Base-by-base conservation (phyloP, 169 alveolate species). In the Plasmodium vinckei region DNA sequence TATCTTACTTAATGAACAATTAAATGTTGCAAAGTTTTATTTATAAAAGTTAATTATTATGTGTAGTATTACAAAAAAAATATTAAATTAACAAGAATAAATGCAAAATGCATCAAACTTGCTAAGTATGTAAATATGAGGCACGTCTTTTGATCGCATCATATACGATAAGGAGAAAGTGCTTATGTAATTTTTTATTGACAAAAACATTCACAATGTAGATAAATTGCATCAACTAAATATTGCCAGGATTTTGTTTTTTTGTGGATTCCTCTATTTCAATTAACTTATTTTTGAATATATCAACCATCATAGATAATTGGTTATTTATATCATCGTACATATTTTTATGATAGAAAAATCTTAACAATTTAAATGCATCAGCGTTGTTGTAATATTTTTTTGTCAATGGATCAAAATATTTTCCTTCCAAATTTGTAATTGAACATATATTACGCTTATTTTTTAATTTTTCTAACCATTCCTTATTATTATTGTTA, bases 381-480 rank as follows among this genome's bases (percentile, higher is more conserved):
- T 63, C 63, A 44, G 73, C 71, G 33, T 86, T 71, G 59, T 70
- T 57, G 21, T 64, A 86, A 86, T 86, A 86, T 68, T 68, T 56
- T 86, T 71, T 25, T 17, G 91, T 86, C 71, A 86, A 54, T 9
- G 91, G 91, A 17, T 86, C 91, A 65, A 86, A 86, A 70, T 86
- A 86, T 42, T 47, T 68, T 33, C 91, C 91, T 72, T 86, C 91
- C 9, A 86, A 86, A 86, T 86, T 86, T 39, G 87, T 86, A 42
- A 86, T 70, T 7, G 91, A 73, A 49, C 91, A 86, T 51, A 86
- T 6, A 9, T 65, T 68, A 27, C 71, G 69, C 60, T 56, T 59
- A 86, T 86, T 86, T 86, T 63, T 69, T 9, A 86, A 39, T 47
- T 54, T 21, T 42, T 86, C 73, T 13, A 86, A 51, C 10, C n/a